phyloP scores from a whole-genome alignment of 805 yeast genomes.

The Candida patagonica region DNA sequence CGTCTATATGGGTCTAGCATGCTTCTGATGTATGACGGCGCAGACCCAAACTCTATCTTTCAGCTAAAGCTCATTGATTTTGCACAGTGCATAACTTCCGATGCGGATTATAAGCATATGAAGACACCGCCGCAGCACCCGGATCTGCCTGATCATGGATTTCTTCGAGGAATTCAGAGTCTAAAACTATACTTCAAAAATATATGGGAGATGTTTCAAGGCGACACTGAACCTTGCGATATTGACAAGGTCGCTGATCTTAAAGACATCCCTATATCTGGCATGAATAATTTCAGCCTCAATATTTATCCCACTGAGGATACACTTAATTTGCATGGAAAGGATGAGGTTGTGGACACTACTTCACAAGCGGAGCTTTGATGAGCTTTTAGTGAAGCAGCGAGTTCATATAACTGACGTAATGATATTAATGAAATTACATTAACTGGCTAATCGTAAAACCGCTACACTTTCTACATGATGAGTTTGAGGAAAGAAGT shows the following conservation, averaged over 20 bases:
- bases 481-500: constrained; percentile 92
- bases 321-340: background rate
- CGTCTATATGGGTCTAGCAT: constrained; percentile 88
- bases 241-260: background rate
- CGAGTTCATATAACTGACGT: too few species aligned
- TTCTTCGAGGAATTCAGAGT: constrained; percentile 71
- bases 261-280: constrained; percentile 6
- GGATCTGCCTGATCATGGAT: constrained; percentile 66
- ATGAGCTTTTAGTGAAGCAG: too few species aligned
- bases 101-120: constrained; percentile 33
- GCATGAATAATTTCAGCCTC: background rate
- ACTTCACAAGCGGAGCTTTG: too few species aligned
- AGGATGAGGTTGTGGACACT: background rate
- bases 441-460: constrained; percentile 28
- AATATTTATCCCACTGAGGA: background rate
- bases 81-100: constrained; percentile 81
- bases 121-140: constrained; percentile 68
- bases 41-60: constrained; percentile 17
- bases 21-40: constrained; percentile 81
- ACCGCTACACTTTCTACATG: constrained; percentile 88
- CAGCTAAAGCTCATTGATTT: constrained; percentile 81
- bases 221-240: background rate
- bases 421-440: too few species aligned
- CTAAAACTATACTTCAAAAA: constrained; percentile 51
- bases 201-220: constrained; percentile 12